Evolutionary conservation across 2,329 filamentous ascomycete species (phyloP).

Genomic region (Fusarium burgessii): DNA sequence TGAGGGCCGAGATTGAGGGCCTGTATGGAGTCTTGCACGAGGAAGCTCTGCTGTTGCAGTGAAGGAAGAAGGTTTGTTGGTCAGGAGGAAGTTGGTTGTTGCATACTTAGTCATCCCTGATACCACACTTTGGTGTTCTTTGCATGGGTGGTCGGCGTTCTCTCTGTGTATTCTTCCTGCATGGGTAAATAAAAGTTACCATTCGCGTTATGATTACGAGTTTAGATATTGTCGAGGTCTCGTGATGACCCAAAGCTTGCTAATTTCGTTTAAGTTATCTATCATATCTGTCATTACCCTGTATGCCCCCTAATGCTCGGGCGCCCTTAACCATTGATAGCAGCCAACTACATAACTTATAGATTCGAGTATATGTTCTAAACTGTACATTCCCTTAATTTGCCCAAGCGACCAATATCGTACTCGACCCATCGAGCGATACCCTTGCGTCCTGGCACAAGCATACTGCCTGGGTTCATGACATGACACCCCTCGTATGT

Average conservation of each 20-base stretch:
- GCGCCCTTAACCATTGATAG: constrained; percentile 17
- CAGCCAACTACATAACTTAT: not conserved
- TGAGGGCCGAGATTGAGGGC: constrained; percentile 70
- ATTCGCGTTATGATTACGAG: constrained; percentile 1
- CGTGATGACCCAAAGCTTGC: not conserved
- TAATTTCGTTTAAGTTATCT: constrained; percentile 7
- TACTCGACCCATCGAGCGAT: constrained; percentile 90
- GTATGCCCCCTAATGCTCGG: not conserved
- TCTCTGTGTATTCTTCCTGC: not conserved
- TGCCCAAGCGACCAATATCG: constrained; percentile 73
- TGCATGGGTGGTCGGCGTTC: not conserved
- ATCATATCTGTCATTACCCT: constrained; percentile 30
- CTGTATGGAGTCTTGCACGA: constrained; percentile 73
- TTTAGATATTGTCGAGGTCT: not conserved
- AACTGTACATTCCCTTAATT: constrained; percentile 71
- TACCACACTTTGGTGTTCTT: not conserved
- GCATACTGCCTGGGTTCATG: constrained; percentile 87
- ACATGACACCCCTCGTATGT: constrained; percentile 97
- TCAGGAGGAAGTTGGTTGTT: constrained; percentile 14
- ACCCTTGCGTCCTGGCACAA: constrained; percentile 75
- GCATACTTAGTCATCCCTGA: constrained; percentile 1
- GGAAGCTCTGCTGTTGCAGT: constrained; percentile 69
- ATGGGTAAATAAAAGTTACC: constrained; percentile 5
- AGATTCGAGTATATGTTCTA: constrained; percentile 46
- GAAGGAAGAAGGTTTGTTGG: constrained; percentile 19